Base-by-base conservation (phyloP, 2,329 filamentous ascomycete species). In the Xylogone sp. region DNA sequence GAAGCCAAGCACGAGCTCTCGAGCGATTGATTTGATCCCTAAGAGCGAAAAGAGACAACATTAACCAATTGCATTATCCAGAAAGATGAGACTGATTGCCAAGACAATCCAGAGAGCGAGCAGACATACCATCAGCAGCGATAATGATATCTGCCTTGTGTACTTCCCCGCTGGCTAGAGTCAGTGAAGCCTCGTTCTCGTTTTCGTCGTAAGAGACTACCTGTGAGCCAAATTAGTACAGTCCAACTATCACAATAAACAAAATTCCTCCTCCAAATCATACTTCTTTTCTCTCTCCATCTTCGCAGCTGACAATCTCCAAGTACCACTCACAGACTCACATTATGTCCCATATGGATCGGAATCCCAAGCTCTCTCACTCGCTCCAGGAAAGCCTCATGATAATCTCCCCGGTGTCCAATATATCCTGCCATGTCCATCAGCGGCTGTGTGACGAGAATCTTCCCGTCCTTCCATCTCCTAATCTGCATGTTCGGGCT, bases 381-480 rank as follows among this genome's bases (percentile, higher is more conserved):
- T 5, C 66, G 68, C 29, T 64, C 63, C 50, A 74, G 62, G 49
- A 74, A 72, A 0, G 66, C 70, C 44, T 70, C 67, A 57, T 74
- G 71, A 54, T 75, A 74, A 57, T 75, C 71, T 3, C 72, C 71
- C 6, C 71, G 63, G 56, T 75, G 71, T 2, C 71, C 72, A 49
- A 74, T 74, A 52, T 74, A 72, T 4, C 71, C 72, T 2, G 74
- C 74, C 74, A 76, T 76, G 61, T 76, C 73, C 73, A 76, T 76
- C 31, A 77, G 61, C 9, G 73, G 72, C 59, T 77, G 74, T 49
- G 69, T 67, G 1, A 72, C 74, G 3, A 76, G 62, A 21, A 74
- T 66, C 59, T 73, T 74, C 7, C 74, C 75, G 57, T 76, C 73
- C 24, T 69, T 61, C 74, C 74, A 76, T 10, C 73, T 61, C 9